Conservation (phyloP, 768 basidiomycete genomes). For the Mycena haematopus region DNA sequence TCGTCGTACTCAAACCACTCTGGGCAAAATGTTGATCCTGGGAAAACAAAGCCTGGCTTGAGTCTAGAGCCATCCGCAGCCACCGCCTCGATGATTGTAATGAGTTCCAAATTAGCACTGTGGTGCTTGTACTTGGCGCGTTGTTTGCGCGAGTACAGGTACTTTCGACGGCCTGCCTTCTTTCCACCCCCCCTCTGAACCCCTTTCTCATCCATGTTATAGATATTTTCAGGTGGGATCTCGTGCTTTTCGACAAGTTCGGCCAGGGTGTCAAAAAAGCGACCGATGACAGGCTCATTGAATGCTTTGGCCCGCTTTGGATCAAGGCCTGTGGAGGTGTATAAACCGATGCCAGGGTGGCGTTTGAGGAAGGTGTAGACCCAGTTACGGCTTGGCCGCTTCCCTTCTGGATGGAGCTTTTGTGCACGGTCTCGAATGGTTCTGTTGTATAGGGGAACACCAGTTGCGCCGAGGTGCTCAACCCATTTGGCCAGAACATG, state of each 20-base stretch:
- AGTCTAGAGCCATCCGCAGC: conserved; percentile 36
- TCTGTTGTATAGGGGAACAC: not conserved
- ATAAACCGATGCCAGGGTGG: not conserved
- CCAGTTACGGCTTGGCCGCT: conserved; percentile 3
- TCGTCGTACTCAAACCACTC: conserved; percentile 36
- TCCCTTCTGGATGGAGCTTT: not conserved
- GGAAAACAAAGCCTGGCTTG: conserved; percentile 37
- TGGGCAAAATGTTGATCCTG: conserved; percentile 21
- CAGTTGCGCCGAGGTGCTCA: not conserved
- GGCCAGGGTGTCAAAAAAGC: not conserved
- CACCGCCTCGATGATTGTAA: not conserved
- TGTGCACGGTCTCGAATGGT: conserved; percentile 1
- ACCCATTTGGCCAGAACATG: conserved; percentile 20
- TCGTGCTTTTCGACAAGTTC: not conserved
- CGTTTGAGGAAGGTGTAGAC: not conserved
- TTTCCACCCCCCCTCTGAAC: not conserved
- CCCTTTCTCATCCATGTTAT: not conserved
- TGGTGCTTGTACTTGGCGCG: not conserved
- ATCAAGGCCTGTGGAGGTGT: not conserved
- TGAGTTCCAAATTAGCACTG: not conserved
- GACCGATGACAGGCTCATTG: not conserved
- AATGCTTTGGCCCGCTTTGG: not conserved
- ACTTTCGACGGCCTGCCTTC: not conserved
- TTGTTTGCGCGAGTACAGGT: not conserved
- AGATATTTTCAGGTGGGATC: not conserved